Evolutionary conservation across 2,329 filamentous ascomycete genomes (phyloP), one percentile per base, ranked within the genome.

Genomic region (Chaetomium globosum): DNA sequence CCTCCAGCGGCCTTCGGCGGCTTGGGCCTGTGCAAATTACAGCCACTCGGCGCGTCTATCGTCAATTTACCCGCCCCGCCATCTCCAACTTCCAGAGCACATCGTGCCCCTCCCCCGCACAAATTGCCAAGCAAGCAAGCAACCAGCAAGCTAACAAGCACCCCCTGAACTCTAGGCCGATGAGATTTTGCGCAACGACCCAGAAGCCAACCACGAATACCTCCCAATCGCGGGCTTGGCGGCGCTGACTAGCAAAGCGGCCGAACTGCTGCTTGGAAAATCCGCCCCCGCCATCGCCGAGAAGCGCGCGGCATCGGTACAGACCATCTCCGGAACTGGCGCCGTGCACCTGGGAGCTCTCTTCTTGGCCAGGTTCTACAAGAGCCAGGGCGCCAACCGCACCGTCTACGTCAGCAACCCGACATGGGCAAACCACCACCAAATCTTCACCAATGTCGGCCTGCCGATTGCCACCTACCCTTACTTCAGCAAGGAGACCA

Each of bases 361-460:
- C 72, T 99, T 99, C 87, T 89, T 99, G 67, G 83, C 90, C 77
- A 93, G 89, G 78, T 99, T 98, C 87, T 97, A 92, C 84, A 82
- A 83, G 74, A 84, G 85, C 75, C 85, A 84, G 79, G 89, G 86
- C 71, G 86, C 87, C 75, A 87, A 84, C 80, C 89, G 86, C 71
- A 87, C 88, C 66, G 87, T 96, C 80, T 97, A 97, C 84, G 84
- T 98, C 78, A 97, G 93, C 74, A 91, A 90, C 78, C 95, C 95
- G 61, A 99, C 95, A 68, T 99, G 95, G 95, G 93, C 91, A 72
- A 99, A 99, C 82, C 95, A 99, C 87, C 89, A 96, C 82, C 95
- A 98, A 80, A 97, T 99, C 83, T 97, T 99, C 82, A 86, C 83
- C 79, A 98, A 98, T 76, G 93, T 97, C 75, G 84, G 86, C 72